A percentile compares a stretch with the other conserved stretches of the same genome.
Evolutionary conservation across 23 red algal species (phyloP).

Genomic region (Cyanidium caldarium): DNA sequence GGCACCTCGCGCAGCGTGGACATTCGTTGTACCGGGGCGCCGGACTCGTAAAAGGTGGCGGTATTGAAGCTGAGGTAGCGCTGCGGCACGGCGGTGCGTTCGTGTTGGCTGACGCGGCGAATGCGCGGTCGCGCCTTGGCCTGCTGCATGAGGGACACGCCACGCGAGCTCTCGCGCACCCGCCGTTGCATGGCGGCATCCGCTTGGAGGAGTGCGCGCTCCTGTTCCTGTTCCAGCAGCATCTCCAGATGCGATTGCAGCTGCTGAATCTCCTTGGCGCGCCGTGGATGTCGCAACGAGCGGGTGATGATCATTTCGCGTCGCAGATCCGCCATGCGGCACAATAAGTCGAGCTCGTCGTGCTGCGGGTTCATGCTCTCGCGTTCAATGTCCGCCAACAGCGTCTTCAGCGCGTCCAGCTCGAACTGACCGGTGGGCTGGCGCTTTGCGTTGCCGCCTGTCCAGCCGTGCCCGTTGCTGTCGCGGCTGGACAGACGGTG

Average conservation of each 20-base stretch:
- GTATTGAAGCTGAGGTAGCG: conserved; percentile 4
- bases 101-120: not conserved
- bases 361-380: not conserved
- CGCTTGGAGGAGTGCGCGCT: not conserved
- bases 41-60: conserved; percentile 2
- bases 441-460: too few species aligned
- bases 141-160: not conserved
- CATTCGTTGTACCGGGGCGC: not conserved
- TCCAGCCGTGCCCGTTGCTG: too few species aligned
- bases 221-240: not conserved
- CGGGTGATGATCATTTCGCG: not conserved
- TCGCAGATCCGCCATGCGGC: conserved; percentile 7
- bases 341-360: not conserved
- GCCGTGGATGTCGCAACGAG: not conserved
- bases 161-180: not conserved
- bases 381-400: not conserved
- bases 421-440: too few species aligned
- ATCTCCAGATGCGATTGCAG: not conserved
- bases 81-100: not conserved
- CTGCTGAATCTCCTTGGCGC: not conserved
- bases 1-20: not conserved
- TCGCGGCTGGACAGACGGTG: too few species aligned
- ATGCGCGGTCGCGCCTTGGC: not conserved
- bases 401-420: not conserved
- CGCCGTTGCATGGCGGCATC: not conserved